Evolutionary conservation across 2,329 filamentous ascomycete genomes (phyloP).

Genomic region (Penicillium sp.): DNA sequence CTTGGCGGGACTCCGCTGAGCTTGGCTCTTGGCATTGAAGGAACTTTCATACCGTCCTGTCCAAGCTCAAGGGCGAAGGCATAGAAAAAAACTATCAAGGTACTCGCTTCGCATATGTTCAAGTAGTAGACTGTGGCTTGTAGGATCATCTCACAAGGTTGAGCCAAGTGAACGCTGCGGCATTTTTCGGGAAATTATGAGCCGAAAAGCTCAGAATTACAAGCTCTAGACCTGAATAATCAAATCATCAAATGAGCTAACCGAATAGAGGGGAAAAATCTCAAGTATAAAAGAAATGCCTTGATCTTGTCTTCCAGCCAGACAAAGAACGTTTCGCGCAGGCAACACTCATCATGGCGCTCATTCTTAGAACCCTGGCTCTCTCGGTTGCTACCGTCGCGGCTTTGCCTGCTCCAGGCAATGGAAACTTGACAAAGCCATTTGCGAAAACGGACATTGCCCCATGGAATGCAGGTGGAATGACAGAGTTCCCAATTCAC

Average conservation of each 20-base stretch:
- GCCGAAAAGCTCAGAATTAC: background rate
- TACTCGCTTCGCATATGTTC: slow-evolving; percentile 19
- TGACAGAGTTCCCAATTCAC: slow-evolving; percentile 59
- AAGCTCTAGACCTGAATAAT: background rate
- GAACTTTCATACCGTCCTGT: slow-evolving; percentile 4
- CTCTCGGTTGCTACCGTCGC: slow-evolving; percentile 10
- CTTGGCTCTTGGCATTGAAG: slow-evolving; percentile 25
- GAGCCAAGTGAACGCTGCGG: background rate
- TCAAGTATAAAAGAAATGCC: background rate
- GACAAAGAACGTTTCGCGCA: background rate
- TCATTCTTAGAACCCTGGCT: slow-evolving; percentile 7
- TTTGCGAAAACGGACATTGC: slow-evolving; percentile 9
- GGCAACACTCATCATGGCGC: background rate
- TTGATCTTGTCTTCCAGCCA: too few species aligned
- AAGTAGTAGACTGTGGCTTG: background rate
- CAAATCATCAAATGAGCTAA: background rate
- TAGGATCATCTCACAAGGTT: background rate
- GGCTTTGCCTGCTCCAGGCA: slow-evolving; percentile 14
- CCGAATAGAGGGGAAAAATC: background rate
- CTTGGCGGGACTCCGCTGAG: slow-evolving; percentile 26
- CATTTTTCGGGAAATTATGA: background rate
- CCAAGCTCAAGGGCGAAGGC: slow-evolving; percentile 4
- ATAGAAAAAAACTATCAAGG: slow-evolving; percentile 24
- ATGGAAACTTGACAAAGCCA: slow-evolving; percentile 15
- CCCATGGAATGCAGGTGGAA: slow-evolving; percentile 43